Percentiles rank a stretch among this genome's conserved stretches.
These are phyloP conservation scores for Aureobasidium namibiae DNA, from an alignment of 2,329 filamentous ascomycete species.

Conservation along the genomic window DNA sequence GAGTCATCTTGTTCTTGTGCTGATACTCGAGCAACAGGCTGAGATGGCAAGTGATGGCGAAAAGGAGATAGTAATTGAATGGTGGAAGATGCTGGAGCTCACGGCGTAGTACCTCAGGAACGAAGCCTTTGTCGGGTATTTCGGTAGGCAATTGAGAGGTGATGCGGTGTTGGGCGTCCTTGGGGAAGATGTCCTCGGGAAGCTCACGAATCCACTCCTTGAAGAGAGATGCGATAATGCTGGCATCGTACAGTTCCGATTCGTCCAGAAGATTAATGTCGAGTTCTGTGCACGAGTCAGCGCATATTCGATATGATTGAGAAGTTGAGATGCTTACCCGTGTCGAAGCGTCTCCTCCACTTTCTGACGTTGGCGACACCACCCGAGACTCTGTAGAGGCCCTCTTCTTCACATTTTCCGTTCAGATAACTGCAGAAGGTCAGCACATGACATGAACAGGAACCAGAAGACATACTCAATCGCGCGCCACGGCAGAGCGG, in stretches of 20 bases:
- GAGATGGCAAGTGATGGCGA: slow-evolving; percentile 93
- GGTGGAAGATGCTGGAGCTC: slow-evolving; percentile 90
- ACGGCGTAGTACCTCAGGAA: slow-evolving; percentile 79
- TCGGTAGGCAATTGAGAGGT: slow-evolving; percentile 72
- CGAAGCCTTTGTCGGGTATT: slow-evolving; percentile 62
- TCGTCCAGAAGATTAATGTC: slow-evolving; percentile 89
- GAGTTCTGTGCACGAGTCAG: slow-evolving; percentile 49
- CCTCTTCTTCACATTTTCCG: slow-evolving; percentile 89
- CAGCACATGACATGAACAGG: background rate
- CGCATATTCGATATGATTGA: background rate
- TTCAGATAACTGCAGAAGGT: slow-evolving; percentile 61
- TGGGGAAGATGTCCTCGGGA: slow-evolving; percentile 90
- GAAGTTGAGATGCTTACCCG: slow-evolving; percentile 46
- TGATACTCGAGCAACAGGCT: slow-evolving; percentile 84
- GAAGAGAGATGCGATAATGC: slow-evolving; percentile 91
- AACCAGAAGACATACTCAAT: slow-evolving; percentile 57
- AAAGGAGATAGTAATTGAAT: slow-evolving; percentile 95
- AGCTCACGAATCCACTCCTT: slow-evolving; percentile 93
- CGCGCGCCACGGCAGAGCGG: slow-evolving; percentile 85
- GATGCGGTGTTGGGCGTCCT: slow-evolving; percentile 70
- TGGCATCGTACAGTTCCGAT: slow-evolving; percentile 85
- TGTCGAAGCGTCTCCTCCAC: slow-evolving; percentile 87
- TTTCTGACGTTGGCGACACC: slow-evolving; percentile 85
- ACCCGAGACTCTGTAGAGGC: slow-evolving; percentile 84
- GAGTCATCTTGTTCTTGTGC: slow-evolving; percentile 98